Conservation (phyloP, 2,329 filamentous ascomycete species). For the Triangularia setosa region DNA sequence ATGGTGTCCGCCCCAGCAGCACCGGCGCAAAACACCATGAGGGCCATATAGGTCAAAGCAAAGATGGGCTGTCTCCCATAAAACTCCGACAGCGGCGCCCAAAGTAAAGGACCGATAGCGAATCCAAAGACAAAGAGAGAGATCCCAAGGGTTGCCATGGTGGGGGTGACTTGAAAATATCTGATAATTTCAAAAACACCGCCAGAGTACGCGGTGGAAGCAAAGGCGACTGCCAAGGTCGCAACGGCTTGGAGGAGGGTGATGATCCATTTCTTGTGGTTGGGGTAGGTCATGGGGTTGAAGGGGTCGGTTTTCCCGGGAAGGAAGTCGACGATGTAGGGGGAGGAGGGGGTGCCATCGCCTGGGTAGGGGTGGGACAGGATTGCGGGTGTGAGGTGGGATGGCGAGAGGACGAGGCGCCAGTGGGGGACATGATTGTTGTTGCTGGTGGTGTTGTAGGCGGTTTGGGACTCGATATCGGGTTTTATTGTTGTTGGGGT, state of each 20-base stretch:
- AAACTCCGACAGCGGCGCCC: slow-evolving; percentile 57
- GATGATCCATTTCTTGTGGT: slow-evolving; percentile 60
- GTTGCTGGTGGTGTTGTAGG: background rate
- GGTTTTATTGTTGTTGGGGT: background rate
- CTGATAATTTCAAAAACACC: slow-evolving; percentile 50
- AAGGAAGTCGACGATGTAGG: slow-evolving; percentile 66
- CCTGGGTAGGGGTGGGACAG: slow-evolving; percentile 55
- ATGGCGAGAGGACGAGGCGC: slow-evolving; percentile 53
- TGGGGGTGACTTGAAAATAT: slow-evolving; percentile 49
- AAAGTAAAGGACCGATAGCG: slow-evolving; percentile 51
- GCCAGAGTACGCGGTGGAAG: slow-evolving; percentile 64
- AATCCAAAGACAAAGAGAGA: slow-evolving; percentile 59
- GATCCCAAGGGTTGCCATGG: slow-evolving; percentile 58
- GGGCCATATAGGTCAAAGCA: slow-evolving; percentile 50
- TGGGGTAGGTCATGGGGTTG: slow-evolving; percentile 60
- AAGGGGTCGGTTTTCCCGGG: slow-evolving; percentile 53
- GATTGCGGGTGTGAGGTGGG: slow-evolving; percentile 54
- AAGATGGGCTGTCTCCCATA: slow-evolving; percentile 59
- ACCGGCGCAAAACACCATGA: slow-evolving; percentile 59
- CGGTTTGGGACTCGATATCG: slow-evolving; percentile 12
- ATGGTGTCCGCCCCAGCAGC: slow-evolving; percentile 56
- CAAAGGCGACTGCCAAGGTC: slow-evolving; percentile 66
- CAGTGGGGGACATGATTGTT: slow-evolving; percentile 42
- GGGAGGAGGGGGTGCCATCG: slow-evolving; percentile 61
- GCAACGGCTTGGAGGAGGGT: slow-evolving; percentile 61